Base-by-base conservation (phyloP, 2,329 filamentous ascomycete genomes). In the Aphanocladium album region DNA sequence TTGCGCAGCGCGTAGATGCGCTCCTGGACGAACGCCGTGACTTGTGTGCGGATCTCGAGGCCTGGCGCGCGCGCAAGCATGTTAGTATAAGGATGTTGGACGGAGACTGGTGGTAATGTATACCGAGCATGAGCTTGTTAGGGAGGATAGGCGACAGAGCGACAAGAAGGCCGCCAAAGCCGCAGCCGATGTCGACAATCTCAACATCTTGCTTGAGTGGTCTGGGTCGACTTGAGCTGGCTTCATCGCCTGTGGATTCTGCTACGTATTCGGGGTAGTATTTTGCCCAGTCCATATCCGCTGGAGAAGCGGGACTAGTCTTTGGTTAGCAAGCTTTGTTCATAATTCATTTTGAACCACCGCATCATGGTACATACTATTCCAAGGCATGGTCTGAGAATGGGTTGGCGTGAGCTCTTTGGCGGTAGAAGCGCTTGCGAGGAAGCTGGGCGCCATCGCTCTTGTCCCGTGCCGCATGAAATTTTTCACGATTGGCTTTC, bases 341-440 rank as follows among this genome's bases (percentile, higher is more conserved):
- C 1, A 21, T 50, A 21, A 41, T 25, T 0, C 21, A 27, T 27
- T 0, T 14, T 1, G 39, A 30, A 17, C 45, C 25, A 56, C 9
- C 14, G 45, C 37, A 41, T 16, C 54, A 17, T 33, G 45, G 9
- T 49, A 79, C 85, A 69, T 83, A 96, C 95, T 99, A 99, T 69
- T 83, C 82, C 72, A 99, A 80, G 61, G 85, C 80, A 79, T 99
- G 95, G 70, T 99, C 95, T 2, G 93, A 97, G 77, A 99, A 99
- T 7, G 93, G 93, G 78, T 99, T 99, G 64, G 95, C 95, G 77
- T 99, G 95, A 41, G 95, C 95, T 74, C 95, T 85, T 76, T 99
- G 95, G 60, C 95, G 86, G 74, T 96, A 99, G 78, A 95, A 96
- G 78, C 90, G 93, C 81, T 99, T 99, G 76, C 91, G 89, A 11